Evolutionary conservation across 139 green algal genomes (phyloP).

Genomic region (Chlamydomonas applanata): DNA sequence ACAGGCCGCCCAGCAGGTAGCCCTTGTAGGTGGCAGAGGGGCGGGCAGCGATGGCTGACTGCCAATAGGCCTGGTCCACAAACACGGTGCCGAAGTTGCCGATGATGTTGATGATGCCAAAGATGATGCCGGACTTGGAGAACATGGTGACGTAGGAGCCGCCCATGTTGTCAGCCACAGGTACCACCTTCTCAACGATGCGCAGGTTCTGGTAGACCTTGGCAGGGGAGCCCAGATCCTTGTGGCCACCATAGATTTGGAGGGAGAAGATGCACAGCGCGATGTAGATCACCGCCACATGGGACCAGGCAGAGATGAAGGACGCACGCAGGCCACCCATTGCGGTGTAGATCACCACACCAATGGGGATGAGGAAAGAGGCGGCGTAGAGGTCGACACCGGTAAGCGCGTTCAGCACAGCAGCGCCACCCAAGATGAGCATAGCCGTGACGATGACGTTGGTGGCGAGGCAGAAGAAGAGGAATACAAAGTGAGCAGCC

Average conservation of each 20-base stretch:
- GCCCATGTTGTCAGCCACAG: slow-evolving; percentile 77
- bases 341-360: slow-evolving; percentile 90
- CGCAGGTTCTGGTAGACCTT: slow-evolving; percentile 75
- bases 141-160: slow-evolving; percentile 93
- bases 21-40: slow-evolving; percentile 73
- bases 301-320: slow-evolving; percentile 76
- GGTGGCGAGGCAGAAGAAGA: slow-evolving; percentile 81
- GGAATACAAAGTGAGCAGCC: slow-evolving; percentile 78
- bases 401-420: slow-evolving; percentile 86
- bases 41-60: slow-evolving; percentile 87
- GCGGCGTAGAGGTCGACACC: slow-evolving; percentile 57
- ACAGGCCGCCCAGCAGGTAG: slow-evolving; percentile 81
- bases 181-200: slow-evolving; percentile 19
- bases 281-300: slow-evolving; percentile 86
- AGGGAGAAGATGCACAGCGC: slow-evolving; percentile 76
- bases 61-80: slow-evolving; percentile 85
- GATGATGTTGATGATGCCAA: slow-evolving; percentile 97
- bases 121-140: slow-evolving; percentile 80
- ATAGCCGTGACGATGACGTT: slow-evolving; percentile 93
- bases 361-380: slow-evolving; percentile 68
- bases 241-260: slow-evolving; percentile 64
- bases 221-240: slow-evolving; percentile 38
- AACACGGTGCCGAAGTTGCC: slow-evolving; percentile 93
- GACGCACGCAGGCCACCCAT: slow-evolving; percentile 91
- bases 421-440: slow-evolving; percentile 86